phyloP scores from a whole-genome alignment of 192 early-diverging fungal genomes.

The Geosiphon pyriformis region DNA sequence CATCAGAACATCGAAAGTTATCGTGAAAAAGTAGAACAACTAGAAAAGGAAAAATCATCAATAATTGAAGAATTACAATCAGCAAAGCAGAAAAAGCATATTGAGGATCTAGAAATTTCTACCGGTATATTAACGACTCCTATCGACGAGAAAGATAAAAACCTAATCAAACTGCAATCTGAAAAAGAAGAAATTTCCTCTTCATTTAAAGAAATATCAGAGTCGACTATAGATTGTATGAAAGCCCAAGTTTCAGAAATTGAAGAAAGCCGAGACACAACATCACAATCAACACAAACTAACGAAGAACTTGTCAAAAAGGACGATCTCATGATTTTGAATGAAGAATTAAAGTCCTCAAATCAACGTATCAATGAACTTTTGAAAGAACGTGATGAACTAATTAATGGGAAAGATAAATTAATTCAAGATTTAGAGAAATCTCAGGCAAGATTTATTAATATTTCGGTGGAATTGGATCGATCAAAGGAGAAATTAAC shows the following conservation, averaged over 20 bases:
- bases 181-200: neutral
- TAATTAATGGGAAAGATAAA: constrained; percentile 6
- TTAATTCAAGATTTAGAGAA: constrained; percentile 25
- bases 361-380: constrained; percentile 10
- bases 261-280: neutral
- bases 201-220: neutral
- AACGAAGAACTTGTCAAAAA: neutral
- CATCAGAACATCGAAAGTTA: neutral
- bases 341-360: neutral
- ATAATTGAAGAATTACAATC: neutral
- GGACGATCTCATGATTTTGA: neutral
- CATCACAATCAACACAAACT: neutral
- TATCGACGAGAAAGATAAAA: neutral
- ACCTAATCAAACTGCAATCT: neutral
- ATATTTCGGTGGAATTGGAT: constrained; percentile 9
- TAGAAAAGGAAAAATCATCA: neutral
- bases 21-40: constrained; percentile 1
- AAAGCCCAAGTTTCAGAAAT: neutral
- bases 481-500: constrained; percentile 23
- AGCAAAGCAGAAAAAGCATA: neutral
- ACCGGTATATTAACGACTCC: neutral
- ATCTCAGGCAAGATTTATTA: constrained; percentile 22
- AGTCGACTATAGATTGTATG: neutral
- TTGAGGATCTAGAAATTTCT: neutral
- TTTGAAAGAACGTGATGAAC: constrained; percentile 26